phyloP scores from a whole-genome alignment of 441 rosid species.

The California macrophylla region DNA sequence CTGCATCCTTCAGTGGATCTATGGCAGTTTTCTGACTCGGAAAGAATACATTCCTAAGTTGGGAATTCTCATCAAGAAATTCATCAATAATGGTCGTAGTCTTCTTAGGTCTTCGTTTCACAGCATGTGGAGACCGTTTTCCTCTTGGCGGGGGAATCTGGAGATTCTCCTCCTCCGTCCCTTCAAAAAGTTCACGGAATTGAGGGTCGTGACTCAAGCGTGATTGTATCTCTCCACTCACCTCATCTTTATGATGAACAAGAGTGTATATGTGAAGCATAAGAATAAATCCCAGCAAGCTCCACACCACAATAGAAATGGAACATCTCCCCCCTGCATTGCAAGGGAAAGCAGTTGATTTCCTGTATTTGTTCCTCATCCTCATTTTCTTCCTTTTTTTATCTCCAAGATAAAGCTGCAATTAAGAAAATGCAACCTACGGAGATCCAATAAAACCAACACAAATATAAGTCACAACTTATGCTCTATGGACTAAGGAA shows the following conservation, averaged over 20 bases:
- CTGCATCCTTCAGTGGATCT: slow-evolving; percentile 48
- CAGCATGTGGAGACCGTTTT: slow-evolving; percentile 67
- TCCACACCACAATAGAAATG: slow-evolving; percentile 44
- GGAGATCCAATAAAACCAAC: slow-evolving; percentile 32
- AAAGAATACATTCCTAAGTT: slow-evolving; percentile 58
- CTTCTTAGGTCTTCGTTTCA: slow-evolving; percentile 61
- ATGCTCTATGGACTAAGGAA: background rate
- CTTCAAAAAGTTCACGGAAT: slow-evolving; percentile 47
- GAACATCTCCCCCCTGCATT: slow-evolving; percentile 75
- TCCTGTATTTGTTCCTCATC: slow-evolving; percentile 67
- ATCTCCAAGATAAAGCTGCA: slow-evolving; percentile 48
- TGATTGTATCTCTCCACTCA: slow-evolving; percentile 31
- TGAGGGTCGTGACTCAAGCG: slow-evolving; percentile 28
- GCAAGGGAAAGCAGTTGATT: slow-evolving; percentile 54
- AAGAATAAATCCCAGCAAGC: slow-evolving; percentile 56
- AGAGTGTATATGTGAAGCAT: slow-evolving; percentile 47
- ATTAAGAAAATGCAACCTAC: slow-evolving; percentile 44
- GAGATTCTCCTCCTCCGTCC: slow-evolving; percentile 62
- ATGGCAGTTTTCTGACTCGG: slow-evolving; percentile 50
- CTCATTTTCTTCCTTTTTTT: slow-evolving; percentile 45
- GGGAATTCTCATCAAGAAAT: slow-evolving; percentile 83
- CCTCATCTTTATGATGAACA: slow-evolving; percentile 32
- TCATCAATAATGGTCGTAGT: slow-evolving; percentile 65
- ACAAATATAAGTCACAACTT: slow-evolving; percentile 20
- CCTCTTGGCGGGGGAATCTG: slow-evolving; percentile 69